Evolutionary conservation across 2,329 filamentous ascomycete genomes (phyloP).

Genomic region (Hypoxylon sp.): DNA sequence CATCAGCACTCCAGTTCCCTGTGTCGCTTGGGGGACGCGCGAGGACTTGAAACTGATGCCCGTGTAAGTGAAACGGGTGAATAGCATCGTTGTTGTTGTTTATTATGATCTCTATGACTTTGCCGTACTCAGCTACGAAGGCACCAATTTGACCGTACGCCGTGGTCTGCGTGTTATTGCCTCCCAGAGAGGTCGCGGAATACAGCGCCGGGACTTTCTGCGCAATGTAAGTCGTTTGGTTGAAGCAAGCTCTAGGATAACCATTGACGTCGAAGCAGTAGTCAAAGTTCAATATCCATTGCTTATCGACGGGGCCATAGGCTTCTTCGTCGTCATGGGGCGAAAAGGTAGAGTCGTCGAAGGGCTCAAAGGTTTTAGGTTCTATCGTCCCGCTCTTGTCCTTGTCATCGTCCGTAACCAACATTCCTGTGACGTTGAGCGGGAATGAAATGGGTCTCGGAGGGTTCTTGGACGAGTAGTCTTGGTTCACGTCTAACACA

Average conservation of each 20-base stretch:
- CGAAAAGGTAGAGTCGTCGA: slow-evolving; percentile 73
- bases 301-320: slow-evolving; percentile 67
- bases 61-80: slow-evolving; percentile 70
- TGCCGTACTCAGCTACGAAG: slow-evolving; percentile 58
- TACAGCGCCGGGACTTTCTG: slow-evolving; percentile 81
- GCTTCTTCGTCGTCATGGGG: slow-evolving; percentile 68
- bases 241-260: slow-evolving; percentile 74
- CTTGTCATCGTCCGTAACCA: slow-evolving; percentile 57
- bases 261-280: slow-evolving; percentile 75
- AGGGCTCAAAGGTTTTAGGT: slow-evolving; percentile 63
- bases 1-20: slow-evolving; percentile 57
- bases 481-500: slow-evolving; percentile 61
- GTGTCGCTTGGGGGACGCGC: slow-evolving; percentile 57
- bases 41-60: slow-evolving; percentile 70
- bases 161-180: slow-evolving; percentile 58
- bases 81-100: slow-evolving; percentile 65
- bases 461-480: slow-evolving; percentile 55
- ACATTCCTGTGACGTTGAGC: slow-evolving; percentile 62
- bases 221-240: slow-evolving; percentile 75
- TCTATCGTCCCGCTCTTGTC: slow-evolving; percentile 51
- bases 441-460: slow-evolving; percentile 39
- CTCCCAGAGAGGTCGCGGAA: slow-evolving; percentile 73
- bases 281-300: slow-evolving; percentile 68
- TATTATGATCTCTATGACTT: slow-evolving; percentile 64
- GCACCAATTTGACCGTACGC: slow-evolving; percentile 63